These are phyloP conservation scores for Raffaelea arxii DNA, from an alignment of 2,329 filamentous ascomycete genomes.

Conservation along the genomic window DNA sequence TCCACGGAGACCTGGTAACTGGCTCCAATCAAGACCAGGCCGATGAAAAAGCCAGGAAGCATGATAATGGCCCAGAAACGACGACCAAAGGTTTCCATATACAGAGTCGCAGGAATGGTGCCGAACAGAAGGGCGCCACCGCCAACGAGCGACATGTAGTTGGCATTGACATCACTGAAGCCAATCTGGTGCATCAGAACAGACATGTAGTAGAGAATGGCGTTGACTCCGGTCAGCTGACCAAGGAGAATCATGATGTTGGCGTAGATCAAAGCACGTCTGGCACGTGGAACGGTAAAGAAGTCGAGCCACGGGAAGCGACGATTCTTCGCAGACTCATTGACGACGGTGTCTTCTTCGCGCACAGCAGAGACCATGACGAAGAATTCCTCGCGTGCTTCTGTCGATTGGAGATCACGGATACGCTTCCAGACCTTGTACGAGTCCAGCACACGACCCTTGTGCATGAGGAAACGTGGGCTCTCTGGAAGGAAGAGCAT, in stretches of 20 bases:
- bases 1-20: constrained; percentile 47
- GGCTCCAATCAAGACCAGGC: constrained; percentile 55
- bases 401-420: constrained; percentile 45
- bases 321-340: constrained; percentile 40
- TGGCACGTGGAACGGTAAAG: constrained; percentile 59
- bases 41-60: constrained; percentile 63
- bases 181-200: constrained; percentile 59
- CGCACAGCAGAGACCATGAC: constrained; percentile 57
- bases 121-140: constrained; percentile 58
- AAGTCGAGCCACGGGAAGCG: constrained; percentile 64
- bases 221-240: constrained; percentile 62
- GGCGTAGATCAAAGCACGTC: constrained; percentile 55
- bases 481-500: constrained; percentile 65
- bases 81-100: constrained; percentile 63
- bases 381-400: constrained; percentile 60
- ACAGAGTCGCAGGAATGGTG: constrained; percentile 57
- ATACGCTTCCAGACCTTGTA: constrained; percentile 67
- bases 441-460: constrained; percentile 46
- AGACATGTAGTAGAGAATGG: constrained; percentile 64
- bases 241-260: constrained; percentile 62
- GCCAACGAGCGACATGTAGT: constrained; percentile 68
- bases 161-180: constrained; percentile 50
- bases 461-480: constrained; percentile 62
- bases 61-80: constrained; percentile 67
- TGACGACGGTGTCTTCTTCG: constrained; percentile 43